Evolutionary conservation across 108 stramenopile genomes (phyloP).

Genomic region (Pseudonitzschia delicatissima): DNA sequence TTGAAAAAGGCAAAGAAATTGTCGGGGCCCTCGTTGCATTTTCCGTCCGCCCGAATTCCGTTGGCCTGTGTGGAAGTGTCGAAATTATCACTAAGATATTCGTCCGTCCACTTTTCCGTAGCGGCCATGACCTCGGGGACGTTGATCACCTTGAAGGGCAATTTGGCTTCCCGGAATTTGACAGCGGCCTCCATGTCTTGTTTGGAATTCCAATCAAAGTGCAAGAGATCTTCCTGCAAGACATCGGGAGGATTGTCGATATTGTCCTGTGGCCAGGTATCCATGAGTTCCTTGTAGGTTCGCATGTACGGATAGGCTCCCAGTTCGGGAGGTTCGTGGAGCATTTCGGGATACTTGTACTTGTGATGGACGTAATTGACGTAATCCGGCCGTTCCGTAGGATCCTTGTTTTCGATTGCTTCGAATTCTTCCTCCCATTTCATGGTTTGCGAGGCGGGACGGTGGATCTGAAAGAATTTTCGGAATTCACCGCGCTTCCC

Average conservation of each 20-base stretch:
- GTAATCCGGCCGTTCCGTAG: constrained; percentile 23
- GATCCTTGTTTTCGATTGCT: neutral
- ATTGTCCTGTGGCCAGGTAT: constrained; percentile 77
- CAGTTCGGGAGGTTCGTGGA: constrained; percentile 41
- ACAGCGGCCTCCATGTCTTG: constrained; percentile 55
- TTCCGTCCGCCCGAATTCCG: constrained; percentile 38
- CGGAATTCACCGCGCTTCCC: neutral
- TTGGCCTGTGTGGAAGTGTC: constrained; percentile 1
- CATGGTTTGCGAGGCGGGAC: constrained; percentile 4
- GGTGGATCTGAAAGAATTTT: constrained; percentile 3
- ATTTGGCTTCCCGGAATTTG: constrained; percentile 64
- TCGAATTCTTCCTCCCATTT: constrained; percentile 17
- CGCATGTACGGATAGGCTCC: constrained; percentile 67
- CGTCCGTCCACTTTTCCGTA: constrained; percentile 77
- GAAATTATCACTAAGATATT: constrained; percentile 67
- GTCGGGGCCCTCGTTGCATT: constrained; percentile 64
- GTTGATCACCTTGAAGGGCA: constrained; percentile 83
- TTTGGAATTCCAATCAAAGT: constrained; percentile 73
- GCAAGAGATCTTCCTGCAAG: constrained; percentile 59
- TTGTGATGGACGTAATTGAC: constrained; percentile 66
- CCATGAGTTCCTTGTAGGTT: constrained; percentile 53
- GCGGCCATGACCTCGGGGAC: constrained; percentile 75
- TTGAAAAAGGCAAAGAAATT: constrained; percentile 85
- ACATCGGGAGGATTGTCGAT: constrained; percentile 50
- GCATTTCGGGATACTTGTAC: constrained; percentile 56